Base-by-base conservation (phyloP, 345 rosid genomes). In the Ceriops decandra region DNA sequence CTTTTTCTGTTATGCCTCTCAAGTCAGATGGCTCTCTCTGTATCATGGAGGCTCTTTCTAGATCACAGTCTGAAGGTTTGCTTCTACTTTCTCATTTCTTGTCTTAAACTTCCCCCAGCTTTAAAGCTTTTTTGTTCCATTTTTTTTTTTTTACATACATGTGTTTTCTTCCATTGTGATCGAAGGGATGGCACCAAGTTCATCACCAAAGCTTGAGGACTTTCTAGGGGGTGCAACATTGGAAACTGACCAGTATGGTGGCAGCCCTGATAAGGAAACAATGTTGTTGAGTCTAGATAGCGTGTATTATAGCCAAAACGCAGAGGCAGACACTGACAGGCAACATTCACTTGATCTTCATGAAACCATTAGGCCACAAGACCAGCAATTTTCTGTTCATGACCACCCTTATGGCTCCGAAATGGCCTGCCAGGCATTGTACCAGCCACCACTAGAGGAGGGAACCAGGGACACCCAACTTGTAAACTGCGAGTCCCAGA, bases 11-110 rank as follows among this genome's bases (percentile, higher is more conserved):
- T 22, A 89, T 89, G 96, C 96, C 96, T 4, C 86, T 89, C 59
- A 89, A 87, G 74, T 87, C 92, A 33, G 96, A 89, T 42, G 92
- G 96, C 20, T 89, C 92, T 36, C 87, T 89, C 61, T 87, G 96
- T 57, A 84, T 85, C 59, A 79, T 87, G 90, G 92, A 87, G 71
- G 91, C 95, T 63, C 87, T 89, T 15, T 67, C 78, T 35, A 75
- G 87, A 77, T 85, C 92, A 70, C 92, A 86, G 1, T 68, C 88
- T 5, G 82, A 82, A 78, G 89, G 90, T 86, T 64, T 15, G 46
- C 57, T 46, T 60, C 10, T 5, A 4, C 62, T 59, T 46, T n/a
- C 17, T 21, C 17, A 5, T 10, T 26, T 30, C 1, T 24, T 49
- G 1, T 33, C 36, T 7, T 33, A n/a, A n/a, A 7, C 36, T 33